Evolutionary conservation across 495 filamentous ascomycete genomes (phyloP).

Genomic region (Penicillium dipodomyicola): DNA sequence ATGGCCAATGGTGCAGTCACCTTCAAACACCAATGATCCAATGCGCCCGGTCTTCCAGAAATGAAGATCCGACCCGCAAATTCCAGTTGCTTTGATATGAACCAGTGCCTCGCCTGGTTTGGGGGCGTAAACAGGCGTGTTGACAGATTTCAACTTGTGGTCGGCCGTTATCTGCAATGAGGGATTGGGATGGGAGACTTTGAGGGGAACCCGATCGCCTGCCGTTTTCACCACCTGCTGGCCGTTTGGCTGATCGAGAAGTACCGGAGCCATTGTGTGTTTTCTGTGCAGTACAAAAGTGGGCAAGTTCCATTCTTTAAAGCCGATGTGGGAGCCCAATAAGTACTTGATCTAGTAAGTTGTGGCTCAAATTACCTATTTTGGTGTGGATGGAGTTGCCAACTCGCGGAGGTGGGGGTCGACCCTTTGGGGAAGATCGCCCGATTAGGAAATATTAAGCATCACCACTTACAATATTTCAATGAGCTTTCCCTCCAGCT

Average conservation of each 20-base stretch:
- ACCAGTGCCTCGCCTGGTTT: constrained; percentile 46
- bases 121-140: constrained; percentile 51
- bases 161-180: constrained; percentile 57
- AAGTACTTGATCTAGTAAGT: constrained; percentile 1
- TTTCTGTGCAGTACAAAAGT: not conserved
- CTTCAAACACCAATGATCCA: constrained; percentile 64
- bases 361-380: constrained; percentile 5
- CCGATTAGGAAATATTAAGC: constrained; percentile 19
- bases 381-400: not conserved
- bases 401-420: not conserved
- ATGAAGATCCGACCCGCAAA: constrained; percentile 65
- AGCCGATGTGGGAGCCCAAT: not conserved
- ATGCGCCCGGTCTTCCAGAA: constrained; percentile 80
- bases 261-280: constrained; percentile 19
- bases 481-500: constrained; percentile 3
- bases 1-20: constrained; percentile 73
- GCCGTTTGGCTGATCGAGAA: constrained; percentile 11
- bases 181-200: constrained; percentile 45
- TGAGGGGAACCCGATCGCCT: constrained; percentile 11
- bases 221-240: constrained; percentile 6
- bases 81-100: constrained; percentile 52
- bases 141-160: constrained; percentile 49
- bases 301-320: not conserved
- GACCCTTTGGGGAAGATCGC: not conserved
- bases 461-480: constrained; percentile 11